Conservation (phyloP, 1,139 yeast species). For the Hyphopichia fennica region DNA sequence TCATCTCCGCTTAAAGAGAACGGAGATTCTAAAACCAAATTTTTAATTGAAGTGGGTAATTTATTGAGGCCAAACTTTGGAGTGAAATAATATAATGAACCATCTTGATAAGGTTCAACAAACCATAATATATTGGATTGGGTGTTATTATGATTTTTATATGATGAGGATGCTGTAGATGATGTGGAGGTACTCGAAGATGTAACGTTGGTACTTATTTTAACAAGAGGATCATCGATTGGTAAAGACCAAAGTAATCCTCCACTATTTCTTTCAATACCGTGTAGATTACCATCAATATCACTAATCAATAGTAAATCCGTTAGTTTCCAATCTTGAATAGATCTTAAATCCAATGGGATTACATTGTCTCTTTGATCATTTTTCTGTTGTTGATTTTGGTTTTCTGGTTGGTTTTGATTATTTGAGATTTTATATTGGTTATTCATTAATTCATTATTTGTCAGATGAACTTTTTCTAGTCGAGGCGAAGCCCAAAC, state of each 20-base stretch:
- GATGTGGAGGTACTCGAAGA: too few relatives aligned
- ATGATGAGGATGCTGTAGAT: slow-evolving; percentile 17
- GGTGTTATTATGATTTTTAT: slow-evolving; percentile 18
- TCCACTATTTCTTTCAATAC: slow-evolving; percentile 76
- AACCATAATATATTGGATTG: slow-evolving; percentile 59
- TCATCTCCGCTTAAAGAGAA: slow-evolving; percentile 79
- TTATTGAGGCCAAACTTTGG: slow-evolving; percentile 73
- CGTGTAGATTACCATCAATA: slow-evolving; percentile 86
- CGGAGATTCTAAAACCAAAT: slow-evolving; percentile 81
- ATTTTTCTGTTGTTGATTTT: slow-evolving; percentile 7
- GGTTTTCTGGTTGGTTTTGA: slow-evolving; percentile 1
- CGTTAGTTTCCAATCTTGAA: slow-evolving; percentile 58
- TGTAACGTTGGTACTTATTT: slow-evolving; percentile 33
- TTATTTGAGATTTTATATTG: slow-evolving; percentile 4
- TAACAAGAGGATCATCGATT: slow-evolving; percentile 51
- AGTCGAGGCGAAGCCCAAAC: slow-evolving; percentile 22
- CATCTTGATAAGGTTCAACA: slow-evolving; percentile 89
- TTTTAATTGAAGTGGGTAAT: slow-evolving; percentile 78
- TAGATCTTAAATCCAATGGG: slow-evolving; percentile 39
- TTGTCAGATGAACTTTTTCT: slow-evolving; percentile 19
- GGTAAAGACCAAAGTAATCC: slow-evolving; percentile 75
- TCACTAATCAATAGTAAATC: slow-evolving; percentile 73
- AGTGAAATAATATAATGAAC: slow-evolving; percentile 83
- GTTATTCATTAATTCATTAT: slow-evolving; percentile 6
- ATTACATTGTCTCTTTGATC: slow-evolving; percentile 15